Evolutionary conservation across 345 rosid species (phyloP).

Genomic region (Lepidium africanum): DNA sequence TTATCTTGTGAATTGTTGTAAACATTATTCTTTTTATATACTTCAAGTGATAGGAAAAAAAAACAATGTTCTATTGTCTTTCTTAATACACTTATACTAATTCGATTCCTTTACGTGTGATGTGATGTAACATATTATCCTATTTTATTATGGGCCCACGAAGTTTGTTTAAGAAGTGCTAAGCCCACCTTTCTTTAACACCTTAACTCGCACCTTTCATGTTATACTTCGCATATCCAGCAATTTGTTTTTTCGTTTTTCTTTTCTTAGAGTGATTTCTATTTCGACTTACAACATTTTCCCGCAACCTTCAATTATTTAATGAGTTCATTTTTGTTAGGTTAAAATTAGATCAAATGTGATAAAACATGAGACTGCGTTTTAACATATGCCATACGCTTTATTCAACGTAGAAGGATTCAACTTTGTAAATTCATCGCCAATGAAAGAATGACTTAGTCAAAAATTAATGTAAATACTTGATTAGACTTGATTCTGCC

Average conservation of each 20-base stretch:
- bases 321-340: not conserved
- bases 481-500: not conserved
- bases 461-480: not conserved
- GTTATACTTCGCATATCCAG: constrained; percentile 5
- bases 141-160: not conserved
- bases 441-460: not conserved
- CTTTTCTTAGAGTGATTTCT: not conserved
- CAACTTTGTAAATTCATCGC: not conserved
- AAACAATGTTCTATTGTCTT: not conserved
- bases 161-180: not conserved
- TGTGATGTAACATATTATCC: not conserved
- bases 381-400: not conserved
- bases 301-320: not conserved
- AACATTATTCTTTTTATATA: too few species aligned
- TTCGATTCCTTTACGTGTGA: not conserved
- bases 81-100: not conserved
- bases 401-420: not conserved
- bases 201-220: constrained; percentile 5
- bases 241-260: not conserved
- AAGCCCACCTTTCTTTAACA: not conserved
- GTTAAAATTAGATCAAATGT: not conserved
- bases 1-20: too few species aligned
- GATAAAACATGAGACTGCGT: not conserved
- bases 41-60: too few species aligned
- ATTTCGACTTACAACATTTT: not conserved